phyloP scores from a whole-genome alignment of 768 basidiomycete genomes.

The Pholiota molesta region DNA sequence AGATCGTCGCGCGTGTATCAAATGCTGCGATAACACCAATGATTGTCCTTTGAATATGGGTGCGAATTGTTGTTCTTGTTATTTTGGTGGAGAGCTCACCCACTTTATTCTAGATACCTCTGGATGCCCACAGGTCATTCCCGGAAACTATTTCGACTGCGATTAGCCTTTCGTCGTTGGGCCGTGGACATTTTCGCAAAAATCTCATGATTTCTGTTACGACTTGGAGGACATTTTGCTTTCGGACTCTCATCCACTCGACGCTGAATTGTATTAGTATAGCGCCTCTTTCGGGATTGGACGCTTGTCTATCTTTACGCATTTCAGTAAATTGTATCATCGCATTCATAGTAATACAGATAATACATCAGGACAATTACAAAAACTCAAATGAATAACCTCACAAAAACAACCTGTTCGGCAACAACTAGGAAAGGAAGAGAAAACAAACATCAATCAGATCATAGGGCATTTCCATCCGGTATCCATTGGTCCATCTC shows the following conservation, averaged over 20 bases:
- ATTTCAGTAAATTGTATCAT: background rate
- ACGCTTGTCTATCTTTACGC: background rate
- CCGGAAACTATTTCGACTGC: constrained; percentile 59
- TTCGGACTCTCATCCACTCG: background rate
- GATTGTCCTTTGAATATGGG: constrained; percentile 55
- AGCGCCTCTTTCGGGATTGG: background rate
- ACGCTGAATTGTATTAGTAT: background rate
- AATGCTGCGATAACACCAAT: constrained; percentile 54
- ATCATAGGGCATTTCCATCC: background rate
- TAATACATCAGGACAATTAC: no score
- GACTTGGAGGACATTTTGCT: background rate
- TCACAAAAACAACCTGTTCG: background rate
- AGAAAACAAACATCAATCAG: background rate
- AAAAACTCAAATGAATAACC: no score
- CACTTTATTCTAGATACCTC: constrained; percentile 29
- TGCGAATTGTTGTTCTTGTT: no score
- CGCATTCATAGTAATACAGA: background rate
- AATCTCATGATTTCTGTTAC: background rate
- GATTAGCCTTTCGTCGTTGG: background rate
- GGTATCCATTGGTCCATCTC: background rate
- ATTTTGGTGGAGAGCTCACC: no score
- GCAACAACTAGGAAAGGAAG: no score
- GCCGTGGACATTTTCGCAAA: background rate
- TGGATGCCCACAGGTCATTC: constrained; percentile 56
- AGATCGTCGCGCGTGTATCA: constrained; percentile 54